Conservation (phyloP, 129 eudicot genomes). For the Pittosporum tobira region DNA sequence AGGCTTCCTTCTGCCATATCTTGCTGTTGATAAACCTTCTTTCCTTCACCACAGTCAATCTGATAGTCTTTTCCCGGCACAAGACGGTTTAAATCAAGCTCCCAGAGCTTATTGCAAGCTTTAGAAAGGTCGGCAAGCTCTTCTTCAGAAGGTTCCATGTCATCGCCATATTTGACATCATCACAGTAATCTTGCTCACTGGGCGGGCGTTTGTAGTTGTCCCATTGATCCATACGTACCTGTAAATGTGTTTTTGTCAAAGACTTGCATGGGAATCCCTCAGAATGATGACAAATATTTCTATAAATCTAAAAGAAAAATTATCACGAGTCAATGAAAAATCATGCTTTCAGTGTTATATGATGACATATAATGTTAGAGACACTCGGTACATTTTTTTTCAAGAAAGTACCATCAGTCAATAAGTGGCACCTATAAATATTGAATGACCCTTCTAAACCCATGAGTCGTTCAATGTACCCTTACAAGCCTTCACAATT, state of each 20-base stretch:
- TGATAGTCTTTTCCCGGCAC: slow-evolving; percentile 78
- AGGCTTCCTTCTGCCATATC: slow-evolving; percentile 86
- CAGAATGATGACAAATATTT: neutral
- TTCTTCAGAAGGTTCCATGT: slow-evolving; percentile 46
- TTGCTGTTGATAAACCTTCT: slow-evolving; percentile 59
- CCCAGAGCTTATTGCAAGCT: slow-evolving; percentile 94
- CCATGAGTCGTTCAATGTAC: too few relatives aligned
- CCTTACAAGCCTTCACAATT: too few relatives aligned
- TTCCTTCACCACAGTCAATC: slow-evolving; percentile 91
- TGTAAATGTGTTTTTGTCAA: slow-evolving; percentile 13
- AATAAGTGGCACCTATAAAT: too few relatives aligned
- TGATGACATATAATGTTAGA: too few relatives aligned
- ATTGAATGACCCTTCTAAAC: too few relatives aligned
- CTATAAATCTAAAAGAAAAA: too few relatives aligned
- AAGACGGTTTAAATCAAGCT: slow-evolving; percentile 77
- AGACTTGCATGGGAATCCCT: neutral
- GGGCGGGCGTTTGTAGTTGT: slow-evolving; percentile 67
- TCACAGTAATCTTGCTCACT: slow-evolving; percentile 58
- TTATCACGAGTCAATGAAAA: too few relatives aligned
- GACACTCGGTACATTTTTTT: too few relatives aligned
- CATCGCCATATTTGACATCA: slow-evolving; percentile 34
- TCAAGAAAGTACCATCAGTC: too few relatives aligned
- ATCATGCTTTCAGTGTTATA: too few relatives aligned
- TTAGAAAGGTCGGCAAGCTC: slow-evolving; percentile 64
- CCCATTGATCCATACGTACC: slow-evolving; percentile 63